Evolutionary conservation across 2,329 filamentous ascomycete species (phyloP).

Genomic region (Diaporthe destruens): DNA sequence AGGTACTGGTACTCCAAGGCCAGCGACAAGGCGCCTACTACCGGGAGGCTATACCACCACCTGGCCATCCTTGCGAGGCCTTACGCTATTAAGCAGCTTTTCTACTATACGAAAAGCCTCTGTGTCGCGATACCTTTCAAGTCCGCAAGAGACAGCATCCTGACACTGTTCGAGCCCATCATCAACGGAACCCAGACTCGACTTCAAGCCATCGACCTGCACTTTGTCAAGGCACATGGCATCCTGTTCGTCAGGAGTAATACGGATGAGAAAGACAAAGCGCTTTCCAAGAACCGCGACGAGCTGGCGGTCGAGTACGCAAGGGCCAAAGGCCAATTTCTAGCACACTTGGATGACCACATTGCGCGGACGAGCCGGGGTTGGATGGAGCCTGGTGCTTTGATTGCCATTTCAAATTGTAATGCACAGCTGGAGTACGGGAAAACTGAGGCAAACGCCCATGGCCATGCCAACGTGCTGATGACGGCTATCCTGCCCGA

Average conservation of each 20-base stretch:
- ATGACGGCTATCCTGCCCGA: slow-evolving; percentile 53
- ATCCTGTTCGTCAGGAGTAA: slow-evolving; percentile 64
- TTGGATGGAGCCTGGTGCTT: slow-evolving; percentile 67
- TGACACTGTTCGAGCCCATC: slow-evolving; percentile 64
- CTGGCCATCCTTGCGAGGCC: slow-evolving; percentile 82
- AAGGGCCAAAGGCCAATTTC: slow-evolving; percentile 56
- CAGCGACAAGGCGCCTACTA: slow-evolving; percentile 79
- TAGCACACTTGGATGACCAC: slow-evolving; percentile 66
- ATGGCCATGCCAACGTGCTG: slow-evolving; percentile 54
- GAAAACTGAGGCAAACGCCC: slow-evolving; percentile 40
- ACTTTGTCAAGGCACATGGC: slow-evolving; percentile 74
- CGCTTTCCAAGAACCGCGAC: slow-evolving; percentile 48
- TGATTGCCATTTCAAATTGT: slow-evolving; percentile 69
- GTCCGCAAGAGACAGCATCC: slow-evolving; percentile 68
- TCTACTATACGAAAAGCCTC: slow-evolving; percentile 78
- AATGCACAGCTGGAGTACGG: slow-evolving; percentile 69
- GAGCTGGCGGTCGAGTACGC: slow-evolving; percentile 34
- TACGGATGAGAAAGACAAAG: slow-evolving; percentile 34
- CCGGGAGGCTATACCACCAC: slow-evolving; percentile 89
- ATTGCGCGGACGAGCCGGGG: slow-evolving; percentile 64
- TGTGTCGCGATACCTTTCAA: slow-evolving; percentile 76
- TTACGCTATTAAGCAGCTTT: slow-evolving; percentile 77
- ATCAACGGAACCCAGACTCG: slow-evolving; percentile 50
- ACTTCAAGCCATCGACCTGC: slow-evolving; percentile 64
- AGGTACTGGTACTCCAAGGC: slow-evolving; percentile 88